These are phyloP conservation scores for Aspergillus carlsbadensis DNA, from an alignment of 495 filamentous ascomycete genomes.

Conservation along the genomic window DNA sequence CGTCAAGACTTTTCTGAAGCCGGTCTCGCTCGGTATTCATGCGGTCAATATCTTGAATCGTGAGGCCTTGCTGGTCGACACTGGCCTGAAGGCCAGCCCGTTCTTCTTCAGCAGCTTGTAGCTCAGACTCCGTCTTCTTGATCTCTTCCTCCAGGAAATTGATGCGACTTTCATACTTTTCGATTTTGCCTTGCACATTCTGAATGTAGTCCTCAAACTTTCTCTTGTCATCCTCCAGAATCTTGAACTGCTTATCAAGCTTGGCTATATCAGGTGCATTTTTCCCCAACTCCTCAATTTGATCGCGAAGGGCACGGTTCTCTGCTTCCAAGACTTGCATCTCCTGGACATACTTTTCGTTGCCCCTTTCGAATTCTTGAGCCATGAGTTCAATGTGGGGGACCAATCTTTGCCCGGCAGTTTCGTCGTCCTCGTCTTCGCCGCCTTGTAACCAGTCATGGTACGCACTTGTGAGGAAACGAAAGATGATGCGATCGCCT, in stretches of 20 bases:
- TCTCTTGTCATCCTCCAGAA: slow-evolving; percentile 83
- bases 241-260: slow-evolving; percentile 78
- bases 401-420: slow-evolving; percentile 67
- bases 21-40: slow-evolving; percentile 95
- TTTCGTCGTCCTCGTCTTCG: slow-evolving; percentile 82
- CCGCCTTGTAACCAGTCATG: slow-evolving; percentile 80
- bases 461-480: slow-evolving; percentile 86
- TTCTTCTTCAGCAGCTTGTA: slow-evolving; percentile 78
- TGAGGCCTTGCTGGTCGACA: slow-evolving; percentile 89
- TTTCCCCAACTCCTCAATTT: slow-evolving; percentile 87
- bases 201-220: slow-evolving; percentile 94
- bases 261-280: slow-evolving; percentile 76
- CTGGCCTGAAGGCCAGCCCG: slow-evolving; percentile 73
- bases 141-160: slow-evolving; percentile 77
- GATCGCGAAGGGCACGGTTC: slow-evolving; percentile 69
- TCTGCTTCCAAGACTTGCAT: slow-evolving; percentile 81
- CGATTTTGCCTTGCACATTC: slow-evolving; percentile 70
- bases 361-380: slow-evolving; percentile 78
- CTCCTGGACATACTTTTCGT: slow-evolving; percentile 77
- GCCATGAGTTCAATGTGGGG: slow-evolving; percentile 92
- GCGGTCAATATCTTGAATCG: slow-evolving; percentile 95
- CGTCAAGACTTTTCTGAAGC: slow-evolving; percentile 78
- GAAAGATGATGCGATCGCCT: slow-evolving; percentile 88
- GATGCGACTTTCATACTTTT: slow-evolving; percentile 77
- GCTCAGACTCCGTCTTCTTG: slow-evolving; percentile 70